Evolutionary conservation across 75 land plant species (phyloP), one percentile per base, ranked within the genome.

Genomic region (Chamaecyparis obtusa): DNA sequence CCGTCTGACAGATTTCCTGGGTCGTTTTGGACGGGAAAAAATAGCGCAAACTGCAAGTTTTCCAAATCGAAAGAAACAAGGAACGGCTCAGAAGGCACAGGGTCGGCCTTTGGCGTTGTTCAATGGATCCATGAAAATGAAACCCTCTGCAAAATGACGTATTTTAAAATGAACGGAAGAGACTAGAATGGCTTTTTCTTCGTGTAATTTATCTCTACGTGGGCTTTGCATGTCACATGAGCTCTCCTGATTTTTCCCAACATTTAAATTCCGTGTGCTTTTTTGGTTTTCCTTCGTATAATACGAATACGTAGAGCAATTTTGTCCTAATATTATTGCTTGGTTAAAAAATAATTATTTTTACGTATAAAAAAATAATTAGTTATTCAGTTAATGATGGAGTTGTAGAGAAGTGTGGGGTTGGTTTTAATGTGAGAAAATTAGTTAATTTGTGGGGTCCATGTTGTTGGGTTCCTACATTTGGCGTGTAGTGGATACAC

Each of bases 141-240:
- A 64, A 64, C 69, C 69, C 69, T 64, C 69, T 64, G 69, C 54
- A 11, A 51, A 48, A 51, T 51, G 14, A 51, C 54, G 54, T 51
- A 51, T 51, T 51, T 51, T 51, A 7, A 64, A 64, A 64, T 64
- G 27, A 21, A 21, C 24, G 69, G 69, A 21, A 64, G 69, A 64
- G 69, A 64, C n/a, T 7, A 21, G 27, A 64, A 64, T 64, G 69
- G 69, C 9, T 24, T 64, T 24, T 64, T 5, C 69, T 64, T 64
- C 69, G 24, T 64, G 27, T 57, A 64, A 21, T 64, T 64, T 24
- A 64, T 64, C 27, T 24, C 27, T 64, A 64, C 69, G 69, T 64
- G 69, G 69, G 69, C 69, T 64, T 64, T 64, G 69, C 69, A 64
- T 64, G 69, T 64, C 69, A 64, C 69, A 64, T 64, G 69, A 27